A percentile compares a stretch with the other conserved stretches of the same genome.
Evolutionary conservation across 2,329 filamentous ascomycete genomes (phyloP).

Genomic region (Lomentospora prolificans): DNA sequence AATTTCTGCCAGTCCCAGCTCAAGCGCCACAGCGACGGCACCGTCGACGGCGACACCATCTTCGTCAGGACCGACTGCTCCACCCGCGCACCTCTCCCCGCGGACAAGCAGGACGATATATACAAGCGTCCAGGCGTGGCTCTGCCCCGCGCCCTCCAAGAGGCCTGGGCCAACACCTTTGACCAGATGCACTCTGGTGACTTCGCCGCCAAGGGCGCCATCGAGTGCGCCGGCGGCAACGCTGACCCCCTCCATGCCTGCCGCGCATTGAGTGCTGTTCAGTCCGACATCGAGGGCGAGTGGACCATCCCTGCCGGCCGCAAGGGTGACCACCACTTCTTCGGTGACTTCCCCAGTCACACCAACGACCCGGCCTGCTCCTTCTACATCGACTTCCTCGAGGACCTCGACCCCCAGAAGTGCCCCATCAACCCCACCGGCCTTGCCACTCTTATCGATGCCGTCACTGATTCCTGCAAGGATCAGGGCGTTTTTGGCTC

Average conservation of each 20-base stretch:
- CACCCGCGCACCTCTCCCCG: slow-evolving; percentile 12
- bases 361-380: not conserved
- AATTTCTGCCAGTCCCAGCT: slow-evolving; percentile 8
- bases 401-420: not conserved
- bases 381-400: slow-evolving; percentile 1
- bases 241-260: not conserved
- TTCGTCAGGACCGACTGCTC: slow-evolving; percentile 15
- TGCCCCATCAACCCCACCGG: not conserved
- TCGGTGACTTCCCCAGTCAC: not conserved
- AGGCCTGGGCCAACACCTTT: slow-evolving; percentile 12
- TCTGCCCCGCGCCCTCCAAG: slow-evolving; percentile 6
- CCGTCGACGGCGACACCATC: slow-evolving; percentile 11
- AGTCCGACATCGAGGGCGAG: not conserved
- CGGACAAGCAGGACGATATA: slow-evolving; percentile 12
- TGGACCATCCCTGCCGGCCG: not conserved
- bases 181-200: slow-evolving; percentile 9
- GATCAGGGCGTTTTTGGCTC: not conserved
- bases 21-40: not conserved
- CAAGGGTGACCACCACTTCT: not conserved
- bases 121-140: slow-evolving; percentile 13
- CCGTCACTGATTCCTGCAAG: not conserved
- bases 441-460: not conserved
- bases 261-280: not conserved
- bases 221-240: not conserved
- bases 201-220: slow-evolving; percentile 3